Conservation (phyloP, 2,329 filamentous ascomycete genomes). For the Neofusicoccum laricinum region DNA sequence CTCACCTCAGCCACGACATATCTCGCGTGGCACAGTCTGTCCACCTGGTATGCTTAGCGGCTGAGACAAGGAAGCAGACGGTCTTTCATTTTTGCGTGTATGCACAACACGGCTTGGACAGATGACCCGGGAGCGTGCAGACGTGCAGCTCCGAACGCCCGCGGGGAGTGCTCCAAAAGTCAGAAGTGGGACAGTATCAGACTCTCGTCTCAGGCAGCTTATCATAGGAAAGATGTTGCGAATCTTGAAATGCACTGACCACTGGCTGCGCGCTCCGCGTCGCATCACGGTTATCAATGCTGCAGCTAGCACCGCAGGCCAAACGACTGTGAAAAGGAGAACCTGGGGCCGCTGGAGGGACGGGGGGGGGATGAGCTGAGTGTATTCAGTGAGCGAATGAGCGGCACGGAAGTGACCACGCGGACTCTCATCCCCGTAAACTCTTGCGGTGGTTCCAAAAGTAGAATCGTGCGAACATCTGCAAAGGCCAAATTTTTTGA, state of each 20-base stretch:
- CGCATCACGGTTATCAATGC: neutral
- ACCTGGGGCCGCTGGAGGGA: neutral
- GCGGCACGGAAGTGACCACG: neutral
- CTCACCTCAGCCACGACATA: slow-evolving; percentile 6
- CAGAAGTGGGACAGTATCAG: neutral
- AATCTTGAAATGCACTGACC: neutral
- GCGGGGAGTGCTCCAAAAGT: neutral
- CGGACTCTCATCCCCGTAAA: neutral
- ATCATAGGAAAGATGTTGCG: neutral
- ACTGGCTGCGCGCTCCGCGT: neutral
- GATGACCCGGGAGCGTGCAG: neutral
- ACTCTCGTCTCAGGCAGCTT: neutral
- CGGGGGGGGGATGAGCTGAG: neutral
- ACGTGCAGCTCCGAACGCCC: neutral
- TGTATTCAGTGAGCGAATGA: neutral
- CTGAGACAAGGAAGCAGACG: neutral
- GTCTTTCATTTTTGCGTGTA: neutral
- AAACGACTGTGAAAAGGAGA: neutral
- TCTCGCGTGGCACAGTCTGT: slow-evolving; percentile 1
- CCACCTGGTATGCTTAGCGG: neutral
- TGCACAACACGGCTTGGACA: neutral
- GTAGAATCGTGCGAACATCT: neutral
- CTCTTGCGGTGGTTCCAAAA: neutral
- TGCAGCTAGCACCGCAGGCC: neutral
- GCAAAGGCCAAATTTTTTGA: neutral